phyloP scores from a whole-genome alignment of 2,329 filamentous ascomycete genomes.

The Pestalotiopsis sp. region DNA sequence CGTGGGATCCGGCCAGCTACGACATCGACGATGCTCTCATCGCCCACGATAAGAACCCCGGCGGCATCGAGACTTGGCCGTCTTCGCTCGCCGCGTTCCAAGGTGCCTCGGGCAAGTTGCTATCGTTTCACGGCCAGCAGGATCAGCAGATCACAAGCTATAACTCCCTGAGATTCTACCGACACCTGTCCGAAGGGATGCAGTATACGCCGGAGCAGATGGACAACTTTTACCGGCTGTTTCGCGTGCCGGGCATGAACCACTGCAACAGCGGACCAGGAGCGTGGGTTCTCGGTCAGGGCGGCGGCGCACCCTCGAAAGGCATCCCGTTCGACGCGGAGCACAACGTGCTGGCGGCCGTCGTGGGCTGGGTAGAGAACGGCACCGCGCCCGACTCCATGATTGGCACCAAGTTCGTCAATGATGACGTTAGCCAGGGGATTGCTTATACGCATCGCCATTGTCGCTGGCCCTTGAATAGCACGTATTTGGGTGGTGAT shows the following conservation, averaged over 20 bases:
- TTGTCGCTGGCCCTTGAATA: constrained; percentile 37
- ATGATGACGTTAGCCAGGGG: constrained; percentile 24
- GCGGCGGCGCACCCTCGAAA: constrained; percentile 18
- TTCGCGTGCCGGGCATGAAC: constrained; percentile 47
- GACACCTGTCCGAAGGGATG: constrained; percentile 45
- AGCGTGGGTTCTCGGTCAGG: constrained; percentile 37
- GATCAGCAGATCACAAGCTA: constrained; percentile 47
- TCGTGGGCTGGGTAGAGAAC: constrained; percentile 52
- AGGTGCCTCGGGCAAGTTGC: constrained; percentile 41
- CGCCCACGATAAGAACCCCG: constrained; percentile 21
- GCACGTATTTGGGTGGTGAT: constrained; percentile 31
- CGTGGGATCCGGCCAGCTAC: constrained; percentile 41
- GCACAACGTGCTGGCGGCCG: constrained; percentile 47
- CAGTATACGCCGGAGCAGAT: constrained; percentile 30
- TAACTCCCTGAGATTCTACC: constrained; percentile 49
- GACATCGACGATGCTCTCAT: constrained; percentile 34
- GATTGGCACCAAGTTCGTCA: constrained; percentile 36
- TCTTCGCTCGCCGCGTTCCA: constrained; percentile 39
- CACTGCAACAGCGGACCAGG: constrained; percentile 50
- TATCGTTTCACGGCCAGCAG: constrained; percentile 41
- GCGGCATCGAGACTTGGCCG: constrained; percentile 27
- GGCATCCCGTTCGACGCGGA: constrained; percentile 33
- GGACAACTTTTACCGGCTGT: constrained; percentile 47
- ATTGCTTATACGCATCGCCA: constrained; percentile 35
- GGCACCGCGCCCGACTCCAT: constrained; percentile 42